Evolutionary conservation across 2,329 filamentous ascomycete species (phyloP), one percentile per base, ranked within the genome.

Genomic region (Aspergillus sp.): DNA sequence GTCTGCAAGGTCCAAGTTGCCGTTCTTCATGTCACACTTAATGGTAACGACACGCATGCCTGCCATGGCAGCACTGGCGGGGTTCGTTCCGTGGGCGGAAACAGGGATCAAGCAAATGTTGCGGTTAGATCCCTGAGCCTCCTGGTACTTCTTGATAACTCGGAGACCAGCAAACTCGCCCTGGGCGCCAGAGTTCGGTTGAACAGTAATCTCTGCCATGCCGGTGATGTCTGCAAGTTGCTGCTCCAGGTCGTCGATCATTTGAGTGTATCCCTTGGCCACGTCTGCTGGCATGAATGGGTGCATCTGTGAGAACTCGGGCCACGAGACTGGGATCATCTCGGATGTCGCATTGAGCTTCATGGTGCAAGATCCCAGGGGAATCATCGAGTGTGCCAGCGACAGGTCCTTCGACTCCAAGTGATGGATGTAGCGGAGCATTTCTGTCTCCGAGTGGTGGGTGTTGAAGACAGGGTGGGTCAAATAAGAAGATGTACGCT

Each of bases 281-380:
- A 83, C 76, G 37, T 79, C 71, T 0, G 71, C 58, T 0, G 86
- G 85, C 32, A 83, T 79, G 59, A 90, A 89, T 0, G 91, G 91
- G 69, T 97, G 91, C 30, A 95, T 76, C 48, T 85, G 81, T 34
- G 86, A 79, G 59, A 90, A 88, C 39, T 84, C 81, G 1, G 83
- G 81, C 69, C 83, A 85, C 1, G 87, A 87, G 43, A 96, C 78
- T 6, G 90, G 86, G 11, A 87, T 79, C 91, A 97, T 96, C 72
- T 96, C 89, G 0, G 88, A 88, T 3, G 90, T 93, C 34, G 86
- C 88, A 65, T 96, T 96, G 42, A 96, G 82, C 76, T 97, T 97
- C 91, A 97, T 97, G 10, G 91, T 97, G 75, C 91, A 97, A 1
- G 91, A 96, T 13, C 91, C 91, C 1, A 97, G 79, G 2, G 91